These are phyloP conservation scores for Metschnikowia rubicola DNA, from an alignment of 805 yeast genomes.

Conservation along the genomic window DNA sequence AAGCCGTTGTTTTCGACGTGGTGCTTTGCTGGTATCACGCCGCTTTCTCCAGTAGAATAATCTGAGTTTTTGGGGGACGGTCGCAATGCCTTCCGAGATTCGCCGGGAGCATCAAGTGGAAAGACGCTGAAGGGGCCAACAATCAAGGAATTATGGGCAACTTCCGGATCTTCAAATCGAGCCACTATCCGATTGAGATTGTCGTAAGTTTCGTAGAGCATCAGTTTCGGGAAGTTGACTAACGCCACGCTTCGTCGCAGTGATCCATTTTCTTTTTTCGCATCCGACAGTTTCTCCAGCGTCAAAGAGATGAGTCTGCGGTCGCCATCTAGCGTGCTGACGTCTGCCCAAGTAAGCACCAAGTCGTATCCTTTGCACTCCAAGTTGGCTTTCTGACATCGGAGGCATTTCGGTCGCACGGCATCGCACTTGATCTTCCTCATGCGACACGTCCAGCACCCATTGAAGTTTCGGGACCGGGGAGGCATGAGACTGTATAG, in stretches of 20 bases:
- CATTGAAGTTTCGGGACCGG: constrained; percentile 39
- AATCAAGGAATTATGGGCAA: not conserved
- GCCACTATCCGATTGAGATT: constrained; percentile 40
- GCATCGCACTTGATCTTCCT: constrained; percentile 55
- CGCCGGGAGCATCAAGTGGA: not conserved
- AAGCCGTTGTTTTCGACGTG: not conserved
- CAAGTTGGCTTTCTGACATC: constrained; percentile 45
- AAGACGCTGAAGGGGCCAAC: constrained; percentile 12
- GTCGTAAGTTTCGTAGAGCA: constrained; percentile 35
- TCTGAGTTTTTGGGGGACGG: not conserved
- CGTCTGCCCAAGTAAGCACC: constrained; percentile 45
- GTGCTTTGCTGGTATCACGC: not conserved
- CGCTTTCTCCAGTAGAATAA: too few relatives aligned
- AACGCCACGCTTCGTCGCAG: constrained; percentile 47
- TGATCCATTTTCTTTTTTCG: constrained; percentile 25
- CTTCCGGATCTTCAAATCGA: constrained; percentile 23
- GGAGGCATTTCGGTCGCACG: constrained; percentile 40
- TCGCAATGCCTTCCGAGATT: not conserved
- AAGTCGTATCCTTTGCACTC: constrained; percentile 50
- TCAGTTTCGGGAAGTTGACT: constrained; percentile 35
- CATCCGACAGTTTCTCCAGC: constrained; percentile 17
- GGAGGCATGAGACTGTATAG: constrained; percentile 13
- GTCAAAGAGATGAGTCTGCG: constrained; percentile 20
- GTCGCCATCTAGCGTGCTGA: constrained; percentile 28
- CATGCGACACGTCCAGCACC: constrained; percentile 55